Evolutionary conservation across 371 early-diverging fungal genomes (phyloP).

Genomic region (Syncephalastrum racemosum): DNA sequence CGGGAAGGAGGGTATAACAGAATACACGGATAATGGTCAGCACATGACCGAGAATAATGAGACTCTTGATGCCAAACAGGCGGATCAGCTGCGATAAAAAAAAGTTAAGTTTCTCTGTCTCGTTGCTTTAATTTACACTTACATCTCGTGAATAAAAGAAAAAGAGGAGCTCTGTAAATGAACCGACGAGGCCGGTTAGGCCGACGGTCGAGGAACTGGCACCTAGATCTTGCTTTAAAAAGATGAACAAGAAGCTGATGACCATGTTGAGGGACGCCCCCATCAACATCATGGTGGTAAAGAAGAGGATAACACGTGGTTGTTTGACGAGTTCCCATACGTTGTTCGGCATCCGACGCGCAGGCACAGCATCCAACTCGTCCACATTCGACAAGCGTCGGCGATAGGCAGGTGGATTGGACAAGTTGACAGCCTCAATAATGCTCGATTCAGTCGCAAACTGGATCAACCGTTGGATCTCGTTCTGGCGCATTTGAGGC

Average conservation of each 20-base stretch:
- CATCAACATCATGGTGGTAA: slow-evolving; percentile 55
- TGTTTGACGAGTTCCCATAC: slow-evolving; percentile 39
- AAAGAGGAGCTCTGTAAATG: slow-evolving; percentile 45
- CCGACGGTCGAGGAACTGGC: slow-evolving; percentile 48
- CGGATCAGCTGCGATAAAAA: slow-evolving; percentile 38
- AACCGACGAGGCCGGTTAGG: slow-evolving; percentile 49
- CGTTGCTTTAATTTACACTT: slow-evolving; percentile 15
- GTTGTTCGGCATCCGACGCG: slow-evolving; percentile 29
- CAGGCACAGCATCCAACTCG: slow-evolving; percentile 9
- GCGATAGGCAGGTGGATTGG: slow-evolving; percentile 45
- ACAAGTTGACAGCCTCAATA: slow-evolving; percentile 52
- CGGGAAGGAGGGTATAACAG: slow-evolving; percentile 49
- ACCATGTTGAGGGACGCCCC: slow-evolving; percentile 56
- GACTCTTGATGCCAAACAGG: slow-evolving; percentile 45
- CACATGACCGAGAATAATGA: slow-evolving; percentile 49
- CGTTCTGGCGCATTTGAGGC: slow-evolving; percentile 26
- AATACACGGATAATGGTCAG: slow-evolving; percentile 50
- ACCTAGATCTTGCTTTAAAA: slow-evolving; percentile 45
- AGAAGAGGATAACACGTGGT: slow-evolving; percentile 43
- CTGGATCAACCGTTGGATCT: slow-evolving; percentile 49
- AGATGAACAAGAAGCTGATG: slow-evolving; percentile 47
- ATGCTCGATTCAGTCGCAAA: slow-evolving; percentile 57
- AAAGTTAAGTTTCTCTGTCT: not conserved
- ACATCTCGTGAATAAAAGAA: slow-evolving; percentile 55
- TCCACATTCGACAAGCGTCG: slow-evolving; percentile 15